Evolutionary conservation across 345 rosid species (phyloP).

Genomic region (Gossypioides kirkii): DNA sequence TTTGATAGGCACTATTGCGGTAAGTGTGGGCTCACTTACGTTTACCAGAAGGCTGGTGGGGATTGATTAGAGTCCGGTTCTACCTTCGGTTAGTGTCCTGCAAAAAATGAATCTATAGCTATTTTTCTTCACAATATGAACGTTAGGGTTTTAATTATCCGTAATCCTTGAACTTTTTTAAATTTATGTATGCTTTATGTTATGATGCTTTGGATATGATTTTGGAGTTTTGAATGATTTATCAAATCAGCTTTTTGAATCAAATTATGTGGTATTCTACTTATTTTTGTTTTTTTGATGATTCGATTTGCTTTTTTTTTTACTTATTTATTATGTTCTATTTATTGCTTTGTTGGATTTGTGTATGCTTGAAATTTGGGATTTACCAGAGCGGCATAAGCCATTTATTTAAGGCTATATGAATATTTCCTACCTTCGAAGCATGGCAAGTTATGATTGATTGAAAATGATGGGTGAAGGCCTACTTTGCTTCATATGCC

Average conservation of each 20-base stretch:
- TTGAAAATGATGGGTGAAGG: neutral
- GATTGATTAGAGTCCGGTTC: constrained; percentile 19
- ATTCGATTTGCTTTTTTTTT: neutral
- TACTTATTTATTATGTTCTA: neutral
- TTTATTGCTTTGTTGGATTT: too few species aligned
- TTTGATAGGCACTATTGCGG: constrained; percentile 73
- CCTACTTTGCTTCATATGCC: too few species aligned
- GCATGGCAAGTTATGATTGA: neutral
- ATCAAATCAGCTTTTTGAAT: neutral
- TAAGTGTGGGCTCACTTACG: constrained; percentile 67
- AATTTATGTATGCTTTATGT: neutral
- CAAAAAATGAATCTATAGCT: neutral
- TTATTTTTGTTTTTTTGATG: neutral
- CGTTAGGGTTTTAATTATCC: neutral
- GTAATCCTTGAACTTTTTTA: constrained; percentile 1
- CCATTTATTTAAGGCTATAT: too few species aligned
- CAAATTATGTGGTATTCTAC: neutral
- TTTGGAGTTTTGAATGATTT: neutral
- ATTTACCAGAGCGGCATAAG: too few species aligned
- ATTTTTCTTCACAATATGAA: neutral
- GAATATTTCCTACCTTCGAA: too few species aligned
- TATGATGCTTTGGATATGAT: neutral
- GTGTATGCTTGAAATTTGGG: neutral
- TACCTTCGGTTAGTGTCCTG: neutral
- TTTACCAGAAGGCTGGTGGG: constrained; percentile 62